These are phyloP conservation scores for Populus ilicifolia DNA, from an alignment of 345 rosid genomes.

Conservation along the genomic window DNA sequence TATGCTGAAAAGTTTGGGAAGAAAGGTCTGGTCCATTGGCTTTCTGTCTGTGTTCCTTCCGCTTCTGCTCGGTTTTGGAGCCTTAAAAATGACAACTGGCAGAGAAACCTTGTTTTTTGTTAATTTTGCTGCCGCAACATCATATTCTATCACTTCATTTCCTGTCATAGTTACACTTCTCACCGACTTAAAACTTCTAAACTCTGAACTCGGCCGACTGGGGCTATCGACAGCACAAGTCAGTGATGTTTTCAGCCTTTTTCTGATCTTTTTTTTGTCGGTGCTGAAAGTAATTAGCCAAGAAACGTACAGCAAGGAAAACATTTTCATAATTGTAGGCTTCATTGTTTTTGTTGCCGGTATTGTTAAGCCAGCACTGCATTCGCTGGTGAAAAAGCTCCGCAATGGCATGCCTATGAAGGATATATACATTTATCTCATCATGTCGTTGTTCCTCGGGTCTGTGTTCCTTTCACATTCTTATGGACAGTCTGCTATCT, in stretches of 20 bases:
- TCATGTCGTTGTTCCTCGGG: constrained; percentile 9
- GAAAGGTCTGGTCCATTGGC: constrained; percentile 11
- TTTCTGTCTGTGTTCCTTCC: background rate
- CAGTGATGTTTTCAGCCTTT: constrained; percentile 13
- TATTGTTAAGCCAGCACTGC: constrained; percentile 14
- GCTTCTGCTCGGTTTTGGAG: background rate
- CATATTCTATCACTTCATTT: constrained; percentile 15
- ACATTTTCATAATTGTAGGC: background rate
- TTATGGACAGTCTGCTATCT: background rate
- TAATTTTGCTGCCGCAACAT: background rate
- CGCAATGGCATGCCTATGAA: constrained; percentile 20
- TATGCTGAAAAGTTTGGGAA: constrained; percentile 14
- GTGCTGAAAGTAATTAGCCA: background rate
- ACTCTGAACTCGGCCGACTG: constrained; percentile 31
- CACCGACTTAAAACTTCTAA: constrained; percentile 17
- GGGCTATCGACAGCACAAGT: constrained; percentile 20
- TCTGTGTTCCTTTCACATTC: background rate
- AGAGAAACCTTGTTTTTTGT: too few relatives aligned
- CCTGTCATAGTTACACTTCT: constrained; percentile 15
- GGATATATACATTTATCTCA: constrained; percentile 10
- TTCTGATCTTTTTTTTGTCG: background rate
- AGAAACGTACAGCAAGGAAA: background rate
- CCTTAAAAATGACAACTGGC: background rate
- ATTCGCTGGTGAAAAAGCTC: constrained; percentile 13
- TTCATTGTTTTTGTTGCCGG: background rate